Evolutionary conservation across 306 rosid genomes (phyloP).

Genomic region (Vigna radiata): DNA sequence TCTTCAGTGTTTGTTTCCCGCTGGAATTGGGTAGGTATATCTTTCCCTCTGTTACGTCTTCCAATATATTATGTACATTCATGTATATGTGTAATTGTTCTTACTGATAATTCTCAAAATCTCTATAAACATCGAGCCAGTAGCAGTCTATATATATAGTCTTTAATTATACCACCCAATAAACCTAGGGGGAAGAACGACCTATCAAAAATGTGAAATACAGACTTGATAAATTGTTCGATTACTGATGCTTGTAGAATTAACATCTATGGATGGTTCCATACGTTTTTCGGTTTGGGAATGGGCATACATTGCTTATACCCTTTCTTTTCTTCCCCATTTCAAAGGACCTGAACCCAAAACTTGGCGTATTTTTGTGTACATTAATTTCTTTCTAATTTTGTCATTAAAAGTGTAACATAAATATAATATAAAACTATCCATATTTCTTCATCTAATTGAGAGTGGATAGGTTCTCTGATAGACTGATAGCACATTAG

Average conservation of each 20-base stretch:
- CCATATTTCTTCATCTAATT: not conserved
- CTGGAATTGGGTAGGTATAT: conserved; percentile 73
- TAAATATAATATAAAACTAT: not conserved
- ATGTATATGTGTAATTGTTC: not conserved
- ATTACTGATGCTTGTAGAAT: not conserved
- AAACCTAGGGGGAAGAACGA: not conserved
- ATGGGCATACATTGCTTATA: not conserved
- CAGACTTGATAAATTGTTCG: not conserved
- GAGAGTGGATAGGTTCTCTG: not conserved
- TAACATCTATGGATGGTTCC: conserved; percentile 30
- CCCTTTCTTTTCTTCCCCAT: not conserved
- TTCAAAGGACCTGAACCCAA: conserved; percentile 1
- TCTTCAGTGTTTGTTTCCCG: conserved; percentile 77
- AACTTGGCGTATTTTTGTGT: not conserved
- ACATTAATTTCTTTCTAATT: conserved; percentile 7
- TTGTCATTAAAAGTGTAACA: conserved; percentile 4
- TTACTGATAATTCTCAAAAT: conserved; percentile 4
- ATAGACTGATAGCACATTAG: not conserved
- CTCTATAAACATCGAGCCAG: conserved; percentile 6
- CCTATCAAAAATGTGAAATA: not conserved
- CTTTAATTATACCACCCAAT: not conserved
- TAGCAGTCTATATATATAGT: not conserved
- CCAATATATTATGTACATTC: not conserved
- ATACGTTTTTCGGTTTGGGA: not conserved
- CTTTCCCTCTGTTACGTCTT: conserved; percentile 13